Base-by-base conservation (phyloP, 495 filamentous ascomycete species). In the Penicillium cinerascens region DNA sequence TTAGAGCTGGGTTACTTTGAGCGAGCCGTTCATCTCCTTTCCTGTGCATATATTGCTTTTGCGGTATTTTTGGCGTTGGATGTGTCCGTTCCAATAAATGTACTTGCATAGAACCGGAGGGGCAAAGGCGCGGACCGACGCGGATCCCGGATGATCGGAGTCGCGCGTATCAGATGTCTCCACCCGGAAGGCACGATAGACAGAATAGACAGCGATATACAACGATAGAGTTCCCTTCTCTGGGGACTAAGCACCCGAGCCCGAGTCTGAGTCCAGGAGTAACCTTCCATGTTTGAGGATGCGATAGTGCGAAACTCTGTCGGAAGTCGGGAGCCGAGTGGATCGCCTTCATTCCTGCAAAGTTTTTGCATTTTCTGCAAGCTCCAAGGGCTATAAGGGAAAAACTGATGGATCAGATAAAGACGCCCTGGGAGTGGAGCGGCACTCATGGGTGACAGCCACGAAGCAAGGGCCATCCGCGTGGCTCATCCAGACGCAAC, bases 31-130 rank as follows among this genome's bases (percentile, higher is more conserved):
- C 17, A 47, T 47, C 60, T 52, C 56, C 56, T 57, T 55, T 56
- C 38, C 38, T 44, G 40, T 61, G 61, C 61, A 65, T 65, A 62
- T 64, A 46, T 58, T 55, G 37, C 23, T 59, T 58, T 50, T 48
- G 9, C 37, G 16, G 38, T 52, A 47, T 35, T 47, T 61, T 49
- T 62, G 52, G 41, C 20, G 42, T 53, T 60, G 47, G 54, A 63
- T 54, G 49, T 58, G 51, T 65, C 44, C 47, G 39, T 26, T 54
- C 35, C 36, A 40, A 52, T 52, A 47, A 39, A 41, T 58, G 23
- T 27, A 49, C 46, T 49, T 51, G 17, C 17, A 48, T 51, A 45
- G 42, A 61, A 52, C 36, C 25, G 35, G 51, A 52, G 51, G 39
- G 43, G 47, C 15, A 42, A 27, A 26, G 13, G 17, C 29, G 6